Evolutionary conservation across 1,284 basidiomycete genomes (phyloP).

Genomic region (Mycena citricolor): DNA sequence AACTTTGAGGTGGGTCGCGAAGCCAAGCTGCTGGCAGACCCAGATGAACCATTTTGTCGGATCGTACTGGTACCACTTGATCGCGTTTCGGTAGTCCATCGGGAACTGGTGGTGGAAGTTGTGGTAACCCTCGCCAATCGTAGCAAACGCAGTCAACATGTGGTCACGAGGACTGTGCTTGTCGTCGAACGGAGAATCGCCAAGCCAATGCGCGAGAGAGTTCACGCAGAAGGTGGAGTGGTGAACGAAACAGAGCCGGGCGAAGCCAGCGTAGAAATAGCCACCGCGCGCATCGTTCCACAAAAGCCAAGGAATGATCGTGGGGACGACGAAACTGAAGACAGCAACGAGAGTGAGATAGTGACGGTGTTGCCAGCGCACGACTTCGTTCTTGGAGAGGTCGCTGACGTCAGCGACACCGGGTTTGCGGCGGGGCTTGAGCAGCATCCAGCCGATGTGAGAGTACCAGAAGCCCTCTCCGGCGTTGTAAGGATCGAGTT

Average conservation of each 20-base stretch:
- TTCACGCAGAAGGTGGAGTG: slow-evolving; percentile 90
- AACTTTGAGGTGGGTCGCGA: slow-evolving; percentile 74
- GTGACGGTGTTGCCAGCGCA: slow-evolving; percentile 77
- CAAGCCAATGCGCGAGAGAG: slow-evolving; percentile 84
- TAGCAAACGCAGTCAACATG: slow-evolving; percentile 75
- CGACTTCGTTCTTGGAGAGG: slow-evolving; percentile 63
- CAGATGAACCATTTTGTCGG: slow-evolving; percentile 73
- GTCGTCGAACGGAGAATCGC: slow-evolving; percentile 81
- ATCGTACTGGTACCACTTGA: slow-evolving; percentile 80
- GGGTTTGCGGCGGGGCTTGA: slow-evolving; percentile 78
- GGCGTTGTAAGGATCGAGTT: slow-evolving; percentile 82
- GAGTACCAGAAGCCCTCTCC: slow-evolving; percentile 70
- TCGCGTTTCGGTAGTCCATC: slow-evolving; percentile 83
- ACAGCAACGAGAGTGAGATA: slow-evolving; percentile 65
- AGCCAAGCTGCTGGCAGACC: slow-evolving; percentile 53
- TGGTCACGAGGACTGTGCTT: slow-evolving; percentile 81
- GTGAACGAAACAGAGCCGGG: slow-evolving; percentile 74
- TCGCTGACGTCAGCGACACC: slow-evolving; percentile 80
- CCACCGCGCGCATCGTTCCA: slow-evolving; percentile 81
- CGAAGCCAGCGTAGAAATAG: slow-evolving; percentile 72
- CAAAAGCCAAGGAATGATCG: slow-evolving; percentile 62
- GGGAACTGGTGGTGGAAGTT: slow-evolving; percentile 88
- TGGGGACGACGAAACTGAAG: slow-evolving; percentile 70
- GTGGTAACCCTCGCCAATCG: slow-evolving; percentile 85
- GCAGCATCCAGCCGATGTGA: slow-evolving; percentile 82